These are phyloP conservation scores for Metarhizium guizhouense DNA, from an alignment of 2,329 filamentous ascomycete species.

Conservation along the genomic window DNA sequence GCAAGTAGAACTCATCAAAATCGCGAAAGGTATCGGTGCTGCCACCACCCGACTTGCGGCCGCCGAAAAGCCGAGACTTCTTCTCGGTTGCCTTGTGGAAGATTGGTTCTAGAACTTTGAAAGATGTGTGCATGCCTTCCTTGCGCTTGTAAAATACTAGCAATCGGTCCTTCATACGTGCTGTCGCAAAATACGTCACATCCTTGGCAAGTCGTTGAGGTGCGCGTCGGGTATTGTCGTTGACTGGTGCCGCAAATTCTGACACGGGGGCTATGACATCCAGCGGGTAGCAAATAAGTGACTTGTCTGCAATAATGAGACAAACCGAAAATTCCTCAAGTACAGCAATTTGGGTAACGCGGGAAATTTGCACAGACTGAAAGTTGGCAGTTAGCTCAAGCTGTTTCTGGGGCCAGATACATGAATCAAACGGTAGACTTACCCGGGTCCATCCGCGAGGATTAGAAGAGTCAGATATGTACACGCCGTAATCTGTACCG, in stretches of 20 bases:
- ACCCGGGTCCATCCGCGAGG: conserved; percentile 87
- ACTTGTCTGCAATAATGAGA: conserved; percentile 83
- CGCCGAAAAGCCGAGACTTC: conserved; percentile 58
- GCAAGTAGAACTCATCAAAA: conserved; percentile 98
- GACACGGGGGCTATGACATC: conserved; percentile 67
- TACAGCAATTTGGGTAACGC: conserved; percentile 87
- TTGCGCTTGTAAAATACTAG: conserved; percentile 96
- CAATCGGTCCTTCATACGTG: conserved; percentile 92
- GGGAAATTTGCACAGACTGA: conserved; percentile 65
- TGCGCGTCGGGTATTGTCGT: conserved; percentile 72
- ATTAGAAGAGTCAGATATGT: conserved; percentile 78
- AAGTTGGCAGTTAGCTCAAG: conserved; percentile 1
- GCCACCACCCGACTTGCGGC: conserved; percentile 51
- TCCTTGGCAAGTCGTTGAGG: conserved; percentile 89
- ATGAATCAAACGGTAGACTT: conserved; percentile 22
- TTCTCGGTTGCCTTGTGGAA: conserved; percentile 87
- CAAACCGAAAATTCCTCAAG: conserved; percentile 94
- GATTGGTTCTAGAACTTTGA: conserved; percentile 94
- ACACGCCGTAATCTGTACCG: conserved; percentile 92
- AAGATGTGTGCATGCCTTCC: conserved; percentile 83
- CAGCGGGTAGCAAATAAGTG: conserved; percentile 85
- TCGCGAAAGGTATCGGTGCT: conserved; percentile 94
- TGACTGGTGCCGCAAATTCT: conserved; percentile 50
- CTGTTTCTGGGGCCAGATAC: not conserved
- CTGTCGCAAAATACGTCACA: conserved; percentile 92